Conservation (phyloP, 2,329 filamentous ascomycete species). For the Neopestalotiopsis rosae region DNA sequence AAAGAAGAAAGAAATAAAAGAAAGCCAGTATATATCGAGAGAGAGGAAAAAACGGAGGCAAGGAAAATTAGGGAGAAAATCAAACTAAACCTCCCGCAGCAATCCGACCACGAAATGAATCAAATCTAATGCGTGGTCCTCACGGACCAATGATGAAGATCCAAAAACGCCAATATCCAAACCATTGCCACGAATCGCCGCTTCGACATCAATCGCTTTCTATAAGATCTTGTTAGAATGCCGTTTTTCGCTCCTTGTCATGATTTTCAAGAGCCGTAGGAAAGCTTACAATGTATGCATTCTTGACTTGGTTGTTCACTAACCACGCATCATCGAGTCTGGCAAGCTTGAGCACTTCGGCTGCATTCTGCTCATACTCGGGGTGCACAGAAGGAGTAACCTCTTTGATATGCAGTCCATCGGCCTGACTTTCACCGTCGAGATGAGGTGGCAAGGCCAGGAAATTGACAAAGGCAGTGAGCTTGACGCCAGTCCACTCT, state of each 20-base stretch:
- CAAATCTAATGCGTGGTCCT: constrained; percentile 24
- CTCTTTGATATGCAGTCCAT: neutral
- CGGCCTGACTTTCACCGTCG: neutral
- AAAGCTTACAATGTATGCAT: constrained; percentile 27
- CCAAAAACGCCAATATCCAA: constrained; percentile 37
- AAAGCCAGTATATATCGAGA: neutral
- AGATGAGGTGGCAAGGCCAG: constrained; percentile 55
- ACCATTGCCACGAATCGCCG: constrained; percentile 26
- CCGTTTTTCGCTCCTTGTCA: too few relatives aligned
- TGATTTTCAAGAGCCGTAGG: neutral
- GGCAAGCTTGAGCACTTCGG: neutral
- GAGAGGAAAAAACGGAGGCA: neutral
- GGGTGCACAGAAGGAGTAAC: neutral
- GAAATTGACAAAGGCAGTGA: constrained; percentile 85
- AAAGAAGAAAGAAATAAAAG: neutral
- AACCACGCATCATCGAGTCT: constrained; percentile 22
- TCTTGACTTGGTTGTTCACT: constrained; percentile 25
- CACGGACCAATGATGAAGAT: constrained; percentile 23
- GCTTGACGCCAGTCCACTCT: constrained; percentile 73
- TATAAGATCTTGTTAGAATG: constrained; percentile 21
- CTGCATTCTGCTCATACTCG: neutral
- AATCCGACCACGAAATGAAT: constrained; percentile 23
- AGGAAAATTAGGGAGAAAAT: neutral
- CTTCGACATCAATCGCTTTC: constrained; percentile 36
- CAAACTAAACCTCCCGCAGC: neutral